Conservation (phyloP, 2,329 filamentous ascomycete genomes). For the Calycina herbarum region DNA sequence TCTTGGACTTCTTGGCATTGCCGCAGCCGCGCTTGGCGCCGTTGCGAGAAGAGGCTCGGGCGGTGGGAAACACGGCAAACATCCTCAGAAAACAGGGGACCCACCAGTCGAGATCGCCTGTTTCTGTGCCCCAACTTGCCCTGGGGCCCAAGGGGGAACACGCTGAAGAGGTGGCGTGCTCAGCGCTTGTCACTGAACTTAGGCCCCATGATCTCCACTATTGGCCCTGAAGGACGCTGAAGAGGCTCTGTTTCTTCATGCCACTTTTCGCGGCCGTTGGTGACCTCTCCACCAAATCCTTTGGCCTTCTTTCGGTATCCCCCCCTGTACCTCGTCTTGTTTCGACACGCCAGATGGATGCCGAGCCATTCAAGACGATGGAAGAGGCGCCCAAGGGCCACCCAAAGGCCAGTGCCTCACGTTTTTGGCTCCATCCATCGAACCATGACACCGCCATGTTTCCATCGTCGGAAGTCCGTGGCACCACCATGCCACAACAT, state of each 20-base stretch:
- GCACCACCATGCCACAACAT: neutral
- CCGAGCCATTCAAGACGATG: constrained; percentile 21
- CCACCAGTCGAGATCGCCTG: neutral
- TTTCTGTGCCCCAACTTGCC: neutral
- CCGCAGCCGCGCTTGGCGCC: neutral
- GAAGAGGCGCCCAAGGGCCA: neutral
- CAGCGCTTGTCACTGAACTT: neutral
- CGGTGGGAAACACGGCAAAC: neutral
- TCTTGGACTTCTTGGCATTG: neutral
- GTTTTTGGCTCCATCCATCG: neutral
- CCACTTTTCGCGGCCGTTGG: neutral
- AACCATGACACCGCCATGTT: neutral
- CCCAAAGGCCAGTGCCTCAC: neutral
- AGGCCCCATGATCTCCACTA: neutral
- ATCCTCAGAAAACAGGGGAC: neutral
- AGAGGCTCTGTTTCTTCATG: neutral
- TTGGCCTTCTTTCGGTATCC: neutral
- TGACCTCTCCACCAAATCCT: too few relatives aligned
- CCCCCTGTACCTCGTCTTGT: neutral
- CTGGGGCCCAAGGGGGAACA: neutral
- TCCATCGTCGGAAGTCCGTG: neutral
- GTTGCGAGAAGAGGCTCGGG: neutral
- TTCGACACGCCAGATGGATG: constrained; percentile 6
- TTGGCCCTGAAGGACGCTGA: neutral
- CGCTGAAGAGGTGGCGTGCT: neutral